A percentile compares a stretch with the other conserved stretches of the same genome.
Conservation (phyloP, 2,329 filamentous ascomycete genomes). For the Curvularia hawaiiensis region DNA sequence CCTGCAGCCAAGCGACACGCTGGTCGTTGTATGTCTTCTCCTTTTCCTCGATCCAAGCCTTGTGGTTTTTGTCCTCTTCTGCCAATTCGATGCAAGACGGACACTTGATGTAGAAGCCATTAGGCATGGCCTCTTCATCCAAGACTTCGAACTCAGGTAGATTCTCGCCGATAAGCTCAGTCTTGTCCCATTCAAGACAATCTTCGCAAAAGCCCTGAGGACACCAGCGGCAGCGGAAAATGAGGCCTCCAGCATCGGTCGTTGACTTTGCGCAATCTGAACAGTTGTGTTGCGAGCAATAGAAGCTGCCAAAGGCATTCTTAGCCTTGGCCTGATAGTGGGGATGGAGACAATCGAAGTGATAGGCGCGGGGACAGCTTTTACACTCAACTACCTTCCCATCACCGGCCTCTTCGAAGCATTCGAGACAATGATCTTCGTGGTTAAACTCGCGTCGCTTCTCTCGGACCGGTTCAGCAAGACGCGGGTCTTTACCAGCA, state of each 20-base stretch:
- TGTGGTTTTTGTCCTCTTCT: constrained; percentile 26
- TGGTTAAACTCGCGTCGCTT: constrained; percentile 56
- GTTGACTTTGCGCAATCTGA: constrained; percentile 59
- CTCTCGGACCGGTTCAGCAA: constrained; percentile 56
- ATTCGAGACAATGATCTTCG: constrained; percentile 59
- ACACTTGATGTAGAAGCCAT: constrained; percentile 61
- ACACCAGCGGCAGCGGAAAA: constrained; percentile 62
- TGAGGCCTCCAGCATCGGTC: constrained; percentile 53
- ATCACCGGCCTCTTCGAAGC: constrained; percentile 50
- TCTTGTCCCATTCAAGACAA: constrained; percentile 60
- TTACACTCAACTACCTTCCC: constrained; percentile 57
- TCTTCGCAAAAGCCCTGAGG: constrained; percentile 63
- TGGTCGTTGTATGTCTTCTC: constrained; percentile 32
- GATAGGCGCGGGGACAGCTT: constrained; percentile 61
- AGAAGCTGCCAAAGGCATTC: constrained; percentile 51
- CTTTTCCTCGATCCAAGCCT: constrained; percentile 30
- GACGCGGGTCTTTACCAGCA: constrained; percentile 59
- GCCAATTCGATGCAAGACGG: constrained; percentile 44
- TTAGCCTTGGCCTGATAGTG: constrained; percentile 51
- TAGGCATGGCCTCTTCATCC: constrained; percentile 48
- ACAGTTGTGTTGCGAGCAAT: constrained; percentile 63
- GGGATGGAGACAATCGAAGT: constrained; percentile 55
- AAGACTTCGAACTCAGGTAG: constrained; percentile 60
- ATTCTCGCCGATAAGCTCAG: constrained; percentile 57
- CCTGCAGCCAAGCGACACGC: constrained; percentile 27